Evolutionary conservation across 2,329 filamentous ascomycete genomes (phyloP).

Genomic region (Curvularia sp.): DNA sequence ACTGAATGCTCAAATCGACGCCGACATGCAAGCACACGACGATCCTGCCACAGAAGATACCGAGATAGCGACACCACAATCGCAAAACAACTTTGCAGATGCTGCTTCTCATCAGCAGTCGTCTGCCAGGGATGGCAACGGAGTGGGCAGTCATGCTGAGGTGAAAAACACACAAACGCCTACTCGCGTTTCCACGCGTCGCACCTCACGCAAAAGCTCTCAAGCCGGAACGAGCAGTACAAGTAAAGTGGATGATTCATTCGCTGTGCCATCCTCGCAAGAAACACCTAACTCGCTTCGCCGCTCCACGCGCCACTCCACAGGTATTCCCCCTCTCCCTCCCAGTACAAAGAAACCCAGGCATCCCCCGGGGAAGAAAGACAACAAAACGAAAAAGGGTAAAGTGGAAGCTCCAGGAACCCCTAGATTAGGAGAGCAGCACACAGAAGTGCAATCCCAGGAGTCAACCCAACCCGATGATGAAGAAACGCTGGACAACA

Average conservation of each 20-base stretch:
- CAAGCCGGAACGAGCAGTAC: conserved; percentile 31
- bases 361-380: conserved; percentile 19
- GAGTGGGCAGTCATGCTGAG: conserved; percentile 29
- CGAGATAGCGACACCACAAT: conserved; percentile 22
- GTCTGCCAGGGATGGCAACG: conserved; percentile 3
- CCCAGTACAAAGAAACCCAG: conserved; percentile 36
- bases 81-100: conserved; percentile 34
- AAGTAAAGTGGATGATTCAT: conserved; percentile 49
- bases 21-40: conserved; percentile 40
- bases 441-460: not conserved
- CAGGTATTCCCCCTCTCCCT: conserved; percentile 27
- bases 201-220: conserved; percentile 10
- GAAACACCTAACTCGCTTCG: conserved; percentile 33
- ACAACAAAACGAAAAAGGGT: conserved; percentile 26
- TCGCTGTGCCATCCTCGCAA: conserved; percentile 30
- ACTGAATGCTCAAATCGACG: conserved; percentile 46
- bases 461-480: conserved; percentile 25
- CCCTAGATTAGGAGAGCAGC: conserved; percentile 14
- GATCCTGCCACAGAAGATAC: conserved; percentile 10
- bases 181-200: conserved; percentile 5
- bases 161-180: conserved; percentile 30
- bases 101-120: conserved; percentile 28
- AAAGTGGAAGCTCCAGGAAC: conserved; percentile 18
- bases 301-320: conserved; percentile 38
- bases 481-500: conserved; percentile 50